Percentiles rank a stretch among this genome's conserved stretches.
These are phyloP conservation scores for Paramecium pentaurelia DNA, from an alignment of 73 alveolate genomes.

Conservation along the genomic window DNA sequence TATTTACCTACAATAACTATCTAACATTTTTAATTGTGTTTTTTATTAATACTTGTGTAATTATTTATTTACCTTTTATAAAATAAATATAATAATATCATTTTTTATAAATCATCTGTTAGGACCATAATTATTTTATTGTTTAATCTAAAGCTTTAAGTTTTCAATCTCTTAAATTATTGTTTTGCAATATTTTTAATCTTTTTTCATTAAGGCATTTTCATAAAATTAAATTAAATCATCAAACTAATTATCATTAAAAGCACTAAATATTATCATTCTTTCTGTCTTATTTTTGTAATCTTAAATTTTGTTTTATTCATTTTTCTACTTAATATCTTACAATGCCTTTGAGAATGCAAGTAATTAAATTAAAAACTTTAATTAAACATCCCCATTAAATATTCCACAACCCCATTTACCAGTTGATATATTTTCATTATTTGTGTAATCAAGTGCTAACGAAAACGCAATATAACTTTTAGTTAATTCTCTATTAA, in stretches of 20 bases:
- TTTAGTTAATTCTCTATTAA: constrained; percentile 62
- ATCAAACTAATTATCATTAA: not conserved
- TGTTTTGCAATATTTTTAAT: not conserved
- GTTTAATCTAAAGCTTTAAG: not conserved
- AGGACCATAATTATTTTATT: not conserved
- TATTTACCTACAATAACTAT: not conserved
- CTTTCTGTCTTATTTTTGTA: not conserved
- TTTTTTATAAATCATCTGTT: not conserved
- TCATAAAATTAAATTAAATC: not conserved
- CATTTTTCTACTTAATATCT: not conserved
- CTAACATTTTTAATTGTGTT: not conserved
- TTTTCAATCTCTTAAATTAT: not conserved
- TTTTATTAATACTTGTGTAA: not conserved
- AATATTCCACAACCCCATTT: constrained; percentile 86
- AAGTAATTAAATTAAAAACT: constrained; percentile 66
- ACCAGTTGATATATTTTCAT: constrained; percentile 64
- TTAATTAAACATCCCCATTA: constrained; percentile 68
- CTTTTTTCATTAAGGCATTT: not conserved
- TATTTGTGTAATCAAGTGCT: not conserved
- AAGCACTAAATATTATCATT: not conserved
- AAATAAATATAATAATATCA: too few relatives aligned
- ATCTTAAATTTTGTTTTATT: not conserved
- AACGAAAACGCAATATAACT: constrained; percentile 67
- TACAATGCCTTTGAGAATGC: constrained; percentile 29
- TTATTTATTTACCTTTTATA: too few relatives aligned